Base-by-base conservation (phyloP, 345 rosid species). In the Citrus reticulata region DNA sequence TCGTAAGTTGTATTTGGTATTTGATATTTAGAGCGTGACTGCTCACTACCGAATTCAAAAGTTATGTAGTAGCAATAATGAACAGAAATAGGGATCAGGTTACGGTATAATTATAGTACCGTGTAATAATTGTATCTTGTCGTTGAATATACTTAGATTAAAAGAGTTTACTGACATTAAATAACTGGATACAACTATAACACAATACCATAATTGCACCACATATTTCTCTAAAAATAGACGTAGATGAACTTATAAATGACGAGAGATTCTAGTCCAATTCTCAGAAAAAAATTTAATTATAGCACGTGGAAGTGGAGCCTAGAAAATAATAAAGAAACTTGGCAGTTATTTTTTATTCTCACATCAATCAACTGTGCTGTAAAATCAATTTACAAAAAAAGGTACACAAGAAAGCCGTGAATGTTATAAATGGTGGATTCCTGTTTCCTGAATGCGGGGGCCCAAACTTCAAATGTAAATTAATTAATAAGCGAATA, bases 101-200 rank as follows among this genome's bases (percentile, higher is more conserved):
- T 30, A 30, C 0, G 4, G 32, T 30, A 0, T 0, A 30, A 30
- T 0, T 30, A 0, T 3, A 0, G 0, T 30, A 30, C 0, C 4
- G 32, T 30, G 3, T 2, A 0, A 30, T 0, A 30, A 0, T 30
- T 30, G 0, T 0, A 30, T 0, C 0, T 0, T 0, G 0, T 0
- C 4, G 0, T 30, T 30, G 0, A 2, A 30, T 30, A 0, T 0
- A 30, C 0, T 30, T 30, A 0, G 0, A 30, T 30, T 30, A 30
- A 0, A 3, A 0, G 0, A 0, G 0, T 30, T 30, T 30, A 3
- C 0, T 30, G 0, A 3, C 0, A 30, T 30, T 0, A 30, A 30
- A 30, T 0, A 0, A 30, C 0, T 30, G 0, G 0, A 30, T 30
- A 0, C 3, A 30, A 3, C 0, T 30, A 3, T 30, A 0, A 30